These are phyloP conservation scores for Cylindricascospora bacillispora DNA, from an alignment of 1,139 yeast genomes.

Conservation along the genomic window DNA sequence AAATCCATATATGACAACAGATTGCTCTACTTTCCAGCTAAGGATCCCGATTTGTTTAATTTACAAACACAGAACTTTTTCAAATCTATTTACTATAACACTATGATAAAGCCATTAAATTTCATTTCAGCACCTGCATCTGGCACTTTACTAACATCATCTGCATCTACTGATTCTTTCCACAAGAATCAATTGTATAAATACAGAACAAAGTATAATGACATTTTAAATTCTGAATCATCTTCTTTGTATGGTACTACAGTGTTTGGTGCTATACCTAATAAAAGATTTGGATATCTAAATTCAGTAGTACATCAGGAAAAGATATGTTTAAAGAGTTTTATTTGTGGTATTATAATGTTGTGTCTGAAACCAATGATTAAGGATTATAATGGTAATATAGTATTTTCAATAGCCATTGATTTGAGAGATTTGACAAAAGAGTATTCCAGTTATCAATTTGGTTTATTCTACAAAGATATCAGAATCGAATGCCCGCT, in stretches of 20 bases:
- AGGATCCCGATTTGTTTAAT: slow-evolving; percentile 14
- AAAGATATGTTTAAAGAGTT: slow-evolving; percentile 15
- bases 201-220: slow-evolving; percentile 5
- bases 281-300: slow-evolving; percentile 11
- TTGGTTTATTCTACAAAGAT: slow-evolving; percentile 17
- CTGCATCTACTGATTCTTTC: slow-evolving; percentile 2
- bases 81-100: slow-evolving; percentile 14
- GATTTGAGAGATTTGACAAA: slow-evolving; percentile 11
- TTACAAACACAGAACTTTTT: slow-evolving; percentile 20
- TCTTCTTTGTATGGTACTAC: slow-evolving; percentile 16
- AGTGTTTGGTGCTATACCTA: slow-evolving; percentile 16
- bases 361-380: slow-evolving; percentile 18
- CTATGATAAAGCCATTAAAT: slow-evolving; percentile 18
- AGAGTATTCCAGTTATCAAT: slow-evolving; percentile 7
- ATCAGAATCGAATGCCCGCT: slow-evolving; percentile 19
- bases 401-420: slow-evolving; percentile 17
- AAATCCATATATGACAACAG: slow-evolving; percentile 12
- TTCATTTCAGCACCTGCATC: slow-evolving; percentile 3
- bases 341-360: slow-evolving; percentile 19
- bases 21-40: slow-evolving; percentile 17
- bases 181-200: slow-evolving; percentile 2
- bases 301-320: slow-evolving; percentile 11
- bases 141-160: slow-evolving; percentile 2
- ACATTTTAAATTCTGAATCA: slow-evolving; percentile 6
- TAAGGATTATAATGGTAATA: slow-evolving; percentile 10